A percentile compares a stretch with the other conserved stretches of the same genome.
These are phyloP conservation scores for Ceratocystis huliohia DNA, from an alignment of 2,329 filamentous ascomycete genomes.

Conservation along the genomic window DNA sequence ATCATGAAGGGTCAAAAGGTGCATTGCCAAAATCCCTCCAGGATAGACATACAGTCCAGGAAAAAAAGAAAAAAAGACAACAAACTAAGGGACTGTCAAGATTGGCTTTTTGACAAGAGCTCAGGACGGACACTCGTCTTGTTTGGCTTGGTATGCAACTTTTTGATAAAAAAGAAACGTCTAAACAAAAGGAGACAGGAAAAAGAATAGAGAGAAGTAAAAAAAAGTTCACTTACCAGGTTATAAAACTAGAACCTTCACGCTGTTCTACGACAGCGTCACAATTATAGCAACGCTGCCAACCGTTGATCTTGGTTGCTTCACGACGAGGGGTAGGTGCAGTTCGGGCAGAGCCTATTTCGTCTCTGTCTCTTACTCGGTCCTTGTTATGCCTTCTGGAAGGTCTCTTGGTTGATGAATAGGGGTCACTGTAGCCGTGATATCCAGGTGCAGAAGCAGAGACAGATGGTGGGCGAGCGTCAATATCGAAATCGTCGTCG, in stretches of 20 bases:
- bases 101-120: background rate
- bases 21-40: background rate
- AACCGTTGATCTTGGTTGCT: conserved; percentile 54
- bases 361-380: conserved; percentile 17
- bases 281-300: conserved; percentile 66
- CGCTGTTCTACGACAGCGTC: conserved; percentile 61
- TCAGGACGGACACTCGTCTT: background rate
- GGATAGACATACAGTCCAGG: background rate
- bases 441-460: background rate
- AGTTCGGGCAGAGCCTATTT: conserved; percentile 19
- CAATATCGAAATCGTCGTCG: conserved; percentile 8
- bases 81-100: background rate
- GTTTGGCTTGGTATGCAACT: background rate
- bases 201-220: conserved; percentile 19
- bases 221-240: conserved; percentile 47
- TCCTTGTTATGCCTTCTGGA: conserved; percentile 3
- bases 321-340: conserved; percentile 19
- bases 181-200: background rate
- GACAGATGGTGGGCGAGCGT: background rate
- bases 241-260: conserved; percentile 81
- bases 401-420: background rate
- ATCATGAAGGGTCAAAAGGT: background rate
- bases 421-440: conserved; percentile 12
- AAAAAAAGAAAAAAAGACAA: background rate
- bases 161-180: background rate